Evolutionary conservation across 1,284 basidiomycete genomes (phyloP), one percentile per base, ranked within the genome.

Genomic region (Rugosomyces carneus): DNA sequence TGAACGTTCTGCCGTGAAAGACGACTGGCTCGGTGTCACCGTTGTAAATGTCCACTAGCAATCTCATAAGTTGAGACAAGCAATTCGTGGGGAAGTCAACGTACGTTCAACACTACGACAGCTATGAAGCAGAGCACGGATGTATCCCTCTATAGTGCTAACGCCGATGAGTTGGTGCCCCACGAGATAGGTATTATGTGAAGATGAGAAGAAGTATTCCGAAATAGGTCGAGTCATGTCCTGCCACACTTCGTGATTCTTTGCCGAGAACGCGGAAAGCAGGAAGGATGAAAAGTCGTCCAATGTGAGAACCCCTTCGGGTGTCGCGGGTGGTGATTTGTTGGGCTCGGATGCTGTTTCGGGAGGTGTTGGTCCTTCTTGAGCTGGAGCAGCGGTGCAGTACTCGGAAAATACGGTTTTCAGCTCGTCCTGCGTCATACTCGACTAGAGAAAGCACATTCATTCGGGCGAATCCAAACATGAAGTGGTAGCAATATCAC

Each of bases 131-230:
- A 98, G 67, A 0, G 93, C 93, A 0, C 95, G 79, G 45, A 97
- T 92, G 61, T 98, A 99, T 0, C 94, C 95, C 60, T 98, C 94
- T 26, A 94, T 84, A 0, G 94, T 96, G 56, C 89, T 93, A 44
- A 84, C 81, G 3, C 95, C 95, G 2, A 94, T 83, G 49, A 96
- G 83, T 60, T 99, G 95, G 55, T 92, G 83, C 0, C 93, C 94
- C 3, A 95, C 83, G 5, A 99, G 82, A 60, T 99, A 98, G 0
- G 95, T 98, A 60, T 99, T 98, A 61, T 98, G 95, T 18, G 93
- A 96, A 13, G 90, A 92, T 7, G 91, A 93, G 56, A 97, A 84
- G 60, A 76, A 96, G 63, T 97, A 97, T 51, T 96, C 89, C 6
- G 80, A 78, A 5, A 98, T 65, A 0, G 94, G 92, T 0, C 77